phyloP scores from a whole-genome alignment of 2,329 filamentous ascomycete species.

The Aspergillus uvarum region DNA sequence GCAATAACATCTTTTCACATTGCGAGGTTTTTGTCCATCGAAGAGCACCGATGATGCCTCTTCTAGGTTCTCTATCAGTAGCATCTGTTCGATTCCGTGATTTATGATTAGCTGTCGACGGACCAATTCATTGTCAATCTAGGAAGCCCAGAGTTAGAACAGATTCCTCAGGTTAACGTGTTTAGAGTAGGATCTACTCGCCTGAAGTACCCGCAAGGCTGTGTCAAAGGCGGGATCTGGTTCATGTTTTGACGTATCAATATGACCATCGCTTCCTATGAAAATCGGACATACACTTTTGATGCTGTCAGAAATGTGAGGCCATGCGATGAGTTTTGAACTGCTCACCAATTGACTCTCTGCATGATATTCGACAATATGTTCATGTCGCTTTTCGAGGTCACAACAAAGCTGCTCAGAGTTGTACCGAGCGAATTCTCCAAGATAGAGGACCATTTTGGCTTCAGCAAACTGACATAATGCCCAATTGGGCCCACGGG shows the following conservation, averaged over 20 bases:
- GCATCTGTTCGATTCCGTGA: constrained; percentile 76
- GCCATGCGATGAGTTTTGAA: neutral
- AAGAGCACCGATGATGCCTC: constrained; percentile 72
- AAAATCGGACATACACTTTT: constrained; percentile 57
- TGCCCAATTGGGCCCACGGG: constrained; percentile 83
- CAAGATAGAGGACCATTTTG: constrained; percentile 78
- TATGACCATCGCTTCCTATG: constrained; percentile 60
- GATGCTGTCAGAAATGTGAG: constrained; percentile 16
- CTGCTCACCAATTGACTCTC: constrained; percentile 51
- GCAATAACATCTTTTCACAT: constrained; percentile 67
- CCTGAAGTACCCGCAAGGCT: constrained; percentile 71
- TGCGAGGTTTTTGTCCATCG: constrained; percentile 58
- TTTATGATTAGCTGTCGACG: constrained; percentile 81
- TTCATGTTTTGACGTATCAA: constrained; percentile 65
- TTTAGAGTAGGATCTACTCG: constrained; percentile 26
- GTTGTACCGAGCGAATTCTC: constrained; percentile 71
- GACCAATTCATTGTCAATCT: constrained; percentile 77
- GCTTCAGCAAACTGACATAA: constrained; percentile 72
- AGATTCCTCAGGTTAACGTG: neutral
- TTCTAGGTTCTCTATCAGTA: constrained; percentile 68
- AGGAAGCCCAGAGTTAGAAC: constrained; percentile 19
- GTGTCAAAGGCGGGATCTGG: constrained; percentile 73
- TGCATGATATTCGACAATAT: constrained; percentile 67
- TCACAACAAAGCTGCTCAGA: constrained; percentile 78
- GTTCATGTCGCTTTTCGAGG: constrained; percentile 71